Base-by-base conservation (phyloP, 2,329 filamentous ascomycete genomes). In the Phyllosticta citribraziliensis region DNA sequence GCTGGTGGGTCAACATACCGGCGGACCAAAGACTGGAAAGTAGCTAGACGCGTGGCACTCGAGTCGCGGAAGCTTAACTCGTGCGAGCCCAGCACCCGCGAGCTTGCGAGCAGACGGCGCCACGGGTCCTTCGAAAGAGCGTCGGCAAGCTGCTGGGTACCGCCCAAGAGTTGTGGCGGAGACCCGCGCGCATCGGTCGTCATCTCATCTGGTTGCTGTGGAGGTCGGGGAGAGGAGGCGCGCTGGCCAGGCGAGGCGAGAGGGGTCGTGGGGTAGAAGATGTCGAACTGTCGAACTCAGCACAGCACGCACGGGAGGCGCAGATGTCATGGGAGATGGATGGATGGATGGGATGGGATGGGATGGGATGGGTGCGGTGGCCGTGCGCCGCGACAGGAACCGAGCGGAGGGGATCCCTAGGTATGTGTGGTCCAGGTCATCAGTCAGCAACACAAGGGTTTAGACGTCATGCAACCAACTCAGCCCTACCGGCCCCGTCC, bases 1-100 rank as follows among this genome's bases (percentile, higher is more conserved):
- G 63, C 56, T 52, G 55, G 33, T 25, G 57, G 33, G 47, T 50
- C 57, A 61, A 63, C 63, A 56, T 56, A 69, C 72, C 66, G 65
- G 24, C 70, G 67, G 35, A 74, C 70, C 20, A 73, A 63, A 54
- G 67, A 64, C 65, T 74, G 70, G 63, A 73, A 61, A n/a, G 20
- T 52, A n/a, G 60, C 35, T 47, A 57, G 56, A 52, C 60, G 60
- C 30, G 30, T n/a, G 5, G 50, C 50, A 33, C 52, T 17, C 50
- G 33, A 50, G 30, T 51, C 33, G 51, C 40, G 19, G 55, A 57
- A 14, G 22, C 51, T 54, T 11, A 22, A 30, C 11, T 47, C 47
- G 14, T 53, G 50, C 17, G 52, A 17, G 20, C 53, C 54, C 40
- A 57, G 6, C 27, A 27, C n/a, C 5, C 40, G 27, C 30, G 50